A percentile compares a stretch with the other conserved stretches of the same genome.
phyloP scores from a whole-genome alignment of 1,284 basidiomycete genomes.

The Cutaneotrichosporon sp. region DNA sequence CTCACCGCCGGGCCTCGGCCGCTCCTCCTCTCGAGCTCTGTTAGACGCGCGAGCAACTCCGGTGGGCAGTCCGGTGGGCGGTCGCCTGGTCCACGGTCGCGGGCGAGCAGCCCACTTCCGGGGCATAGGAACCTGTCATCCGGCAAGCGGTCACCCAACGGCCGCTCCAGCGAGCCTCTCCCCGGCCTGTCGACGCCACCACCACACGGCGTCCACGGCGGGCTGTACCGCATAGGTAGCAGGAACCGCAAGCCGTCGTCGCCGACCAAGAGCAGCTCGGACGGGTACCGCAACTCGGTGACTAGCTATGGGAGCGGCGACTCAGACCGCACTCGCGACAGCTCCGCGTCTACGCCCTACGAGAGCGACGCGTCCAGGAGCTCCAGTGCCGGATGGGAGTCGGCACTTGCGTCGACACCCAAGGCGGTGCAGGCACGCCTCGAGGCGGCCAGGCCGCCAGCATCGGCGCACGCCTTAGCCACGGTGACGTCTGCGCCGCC shows the following conservation, averaged over 20 bases:
- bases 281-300: neutral
- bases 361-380: conserved; percentile 14
- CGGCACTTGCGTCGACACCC: neutral
- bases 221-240: conserved; percentile 26
- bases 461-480: neutral
- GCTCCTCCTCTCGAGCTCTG: conserved; percentile 31
- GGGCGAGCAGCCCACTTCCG: conserved; percentile 13
- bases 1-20: conserved; percentile 29
- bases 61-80: conserved; percentile 1
- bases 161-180: conserved; percentile 23
- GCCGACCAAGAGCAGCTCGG: conserved; percentile 5
- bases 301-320: conserved; percentile 6
- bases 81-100: neutral
- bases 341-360: conserved; percentile 13
- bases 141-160: conserved; percentile 1
- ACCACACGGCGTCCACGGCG: conserved; percentile 5
- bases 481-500: neutral
- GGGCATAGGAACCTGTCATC: neutral
- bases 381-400: neutral
- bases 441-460: neutral
- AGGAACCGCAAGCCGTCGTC: neutral
- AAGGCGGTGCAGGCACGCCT: conserved; percentile 1
- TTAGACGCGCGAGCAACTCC: conserved; percentile 27
- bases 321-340: conserved; percentile 3
- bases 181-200: conserved; percentile 20